Percentiles rank a stretch among this genome's conserved stretches.
phyloP scores from a whole-genome alignment of 1,284 basidiomycete species.

The Uromyces viciae-fabae region DNA sequence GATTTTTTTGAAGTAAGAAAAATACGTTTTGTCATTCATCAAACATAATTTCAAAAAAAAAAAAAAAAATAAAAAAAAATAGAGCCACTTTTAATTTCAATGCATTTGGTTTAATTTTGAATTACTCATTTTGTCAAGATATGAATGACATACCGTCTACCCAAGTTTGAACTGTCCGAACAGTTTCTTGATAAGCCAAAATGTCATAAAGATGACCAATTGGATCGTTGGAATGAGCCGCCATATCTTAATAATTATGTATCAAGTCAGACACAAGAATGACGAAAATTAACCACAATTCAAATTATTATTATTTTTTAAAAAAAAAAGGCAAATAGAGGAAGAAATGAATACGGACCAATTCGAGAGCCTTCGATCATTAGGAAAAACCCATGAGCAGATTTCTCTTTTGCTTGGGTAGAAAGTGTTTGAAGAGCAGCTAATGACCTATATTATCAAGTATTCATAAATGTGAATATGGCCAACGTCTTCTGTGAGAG shows the following conservation, averaged over 20 bases:
- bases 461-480: too few relatives aligned
- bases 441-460: constrained; percentile 30
- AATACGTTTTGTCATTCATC: too few relatives aligned
- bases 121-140: not conserved
- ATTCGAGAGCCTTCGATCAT: constrained; percentile 49
- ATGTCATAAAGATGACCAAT: constrained; percentile 54
- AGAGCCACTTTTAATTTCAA: not conserved
- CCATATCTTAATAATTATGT: constrained; percentile 48
- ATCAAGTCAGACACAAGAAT: too few relatives aligned
- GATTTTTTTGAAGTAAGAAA: not conserved
- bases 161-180: constrained; percentile 52
- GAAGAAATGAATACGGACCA: not conserved
- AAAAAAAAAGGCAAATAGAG: not conserved
- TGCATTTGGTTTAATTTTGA: not conserved
- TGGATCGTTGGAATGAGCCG: constrained; percentile 53
- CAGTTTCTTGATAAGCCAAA: constrained; percentile 55
- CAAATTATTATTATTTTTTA: not conserved
- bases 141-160: constrained; percentile 48
- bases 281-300: too few relatives aligned
- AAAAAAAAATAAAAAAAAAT: not conserved
- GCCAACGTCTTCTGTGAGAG: too few relatives aligned
- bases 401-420: constrained; percentile 34
- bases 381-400: constrained; percentile 48
- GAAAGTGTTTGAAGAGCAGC: constrained; percentile 43
- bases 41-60: not conserved